Evolutionary conservation across 331 rosid species (phyloP), one percentile per base, ranked within the genome.

Genomic region (Erythrophleum ivorense): DNA sequence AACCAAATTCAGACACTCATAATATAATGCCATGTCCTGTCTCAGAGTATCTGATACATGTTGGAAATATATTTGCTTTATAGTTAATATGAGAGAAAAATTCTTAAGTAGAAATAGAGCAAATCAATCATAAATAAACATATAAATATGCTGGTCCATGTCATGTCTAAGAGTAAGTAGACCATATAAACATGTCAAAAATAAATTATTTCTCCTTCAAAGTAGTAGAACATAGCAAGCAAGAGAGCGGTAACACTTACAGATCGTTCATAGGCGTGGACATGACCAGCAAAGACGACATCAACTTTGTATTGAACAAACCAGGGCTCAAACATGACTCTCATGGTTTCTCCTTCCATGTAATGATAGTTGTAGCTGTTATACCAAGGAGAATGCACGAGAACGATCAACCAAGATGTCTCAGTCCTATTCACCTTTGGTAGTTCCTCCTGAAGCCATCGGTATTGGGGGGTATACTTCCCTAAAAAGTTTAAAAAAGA

Each of bases 311-410:
- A 62, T 62, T 82, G 9, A 21, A 82, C 85, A 62, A 82, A 77
- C 85, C 82, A 82, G 9, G 78, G 3, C 66, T 82, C 85, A 60
- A 77, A 82, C 75, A 50, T 29, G 7, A 82, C 85, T 70, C 85
- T 77, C 85, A 82, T 82, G 78, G 60, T 38, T 41, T 83, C 86
- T 18, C 86, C 86, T 83, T 83, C 86, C 82, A 83, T 50, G 64
- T 83, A 83, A 31, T 83, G 86, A 72, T 77, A 83, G 15, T 0
- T 62, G 46, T 83, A 40, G 75, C 82, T 83, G 14, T 78, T 71
- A 34, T 83, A 77, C 86, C 82, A 78, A 8, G 86, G 82, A 0
- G 86, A 16, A 53, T 77, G 86, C 53, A 77, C 7, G 1, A 83
- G 82, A 77, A 83, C 79, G 49, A 83, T 83, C 70, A 83, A 71